Percentiles rank a stretch among this genome's conserved stretches.
phyloP scores from a whole-genome alignment of 2,329 filamentous ascomycete species.

The Fusarium buxicola region DNA sequence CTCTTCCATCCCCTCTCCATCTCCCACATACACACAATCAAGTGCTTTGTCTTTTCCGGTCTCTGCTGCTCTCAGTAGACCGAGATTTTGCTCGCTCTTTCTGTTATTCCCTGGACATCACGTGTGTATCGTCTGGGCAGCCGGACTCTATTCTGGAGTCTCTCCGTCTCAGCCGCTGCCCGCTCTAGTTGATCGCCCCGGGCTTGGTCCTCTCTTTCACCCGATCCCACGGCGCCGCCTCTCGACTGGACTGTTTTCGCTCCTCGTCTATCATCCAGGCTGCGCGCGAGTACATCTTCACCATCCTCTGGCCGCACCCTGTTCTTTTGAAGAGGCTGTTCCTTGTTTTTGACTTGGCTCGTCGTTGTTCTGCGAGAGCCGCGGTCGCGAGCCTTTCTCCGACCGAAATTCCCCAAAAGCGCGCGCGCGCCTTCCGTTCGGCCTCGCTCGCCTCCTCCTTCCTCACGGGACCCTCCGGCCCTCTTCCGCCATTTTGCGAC shows the following conservation, averaged over 20 bases:
- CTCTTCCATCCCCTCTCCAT: constrained; percentile 22
- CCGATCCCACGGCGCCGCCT: constrained; percentile 36
- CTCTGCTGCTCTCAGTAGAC: constrained; percentile 1
- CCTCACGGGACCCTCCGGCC: constrained; percentile 38
- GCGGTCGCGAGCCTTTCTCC: constrained; percentile 23
- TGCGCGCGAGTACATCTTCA: constrained; percentile 19
- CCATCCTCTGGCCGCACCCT: not conserved
- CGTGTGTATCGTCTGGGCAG: constrained; percentile 23
- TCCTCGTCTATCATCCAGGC: constrained; percentile 10
- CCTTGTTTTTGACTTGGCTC: not conserved
- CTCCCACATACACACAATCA: constrained; percentile 18
- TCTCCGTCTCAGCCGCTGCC: constrained; percentile 27
- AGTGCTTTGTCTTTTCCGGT: constrained; percentile 3
- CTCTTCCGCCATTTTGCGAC: constrained; percentile 34
- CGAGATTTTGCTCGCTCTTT: not conserved
- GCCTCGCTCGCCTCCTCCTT: constrained; percentile 33
- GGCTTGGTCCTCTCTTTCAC: constrained; percentile 26
- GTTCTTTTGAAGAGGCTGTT: not conserved
- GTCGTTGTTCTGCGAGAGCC: constrained; percentile 2
- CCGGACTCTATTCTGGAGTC: constrained; percentile 19
- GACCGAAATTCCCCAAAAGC: constrained; percentile 33
- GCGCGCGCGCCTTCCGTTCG: constrained; percentile 39
- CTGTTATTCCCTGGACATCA: constrained; percentile 16
- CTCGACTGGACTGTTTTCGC: constrained; percentile 31
- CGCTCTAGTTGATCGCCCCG: constrained; percentile 23